These are phyloP conservation scores for Pseudocercospora cruenta DNA, from an alignment of 2,329 filamentous ascomycete genomes.

Conservation along the genomic window DNA sequence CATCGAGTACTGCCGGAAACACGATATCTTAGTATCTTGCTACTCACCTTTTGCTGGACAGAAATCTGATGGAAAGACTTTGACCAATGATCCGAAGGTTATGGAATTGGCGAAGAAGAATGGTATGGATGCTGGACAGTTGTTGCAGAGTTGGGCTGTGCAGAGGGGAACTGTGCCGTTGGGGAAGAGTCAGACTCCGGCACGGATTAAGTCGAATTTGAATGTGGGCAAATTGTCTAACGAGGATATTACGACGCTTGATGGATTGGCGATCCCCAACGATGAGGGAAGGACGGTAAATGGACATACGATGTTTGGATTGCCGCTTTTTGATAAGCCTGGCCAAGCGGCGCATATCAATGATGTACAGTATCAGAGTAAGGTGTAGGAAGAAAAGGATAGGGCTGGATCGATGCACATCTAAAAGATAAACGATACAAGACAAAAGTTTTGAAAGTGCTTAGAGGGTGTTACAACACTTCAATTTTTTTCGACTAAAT, in stretches of 20 bases:
- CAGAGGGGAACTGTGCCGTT: constrained; percentile 59
- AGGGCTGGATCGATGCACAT: too few species aligned
- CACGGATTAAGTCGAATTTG: constrained; percentile 47
- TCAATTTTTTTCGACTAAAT: too few species aligned
- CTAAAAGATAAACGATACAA: not conserved
- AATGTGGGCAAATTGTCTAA: constrained; percentile 38
- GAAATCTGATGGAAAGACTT: constrained; percentile 30
- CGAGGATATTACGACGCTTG: constrained; percentile 43
- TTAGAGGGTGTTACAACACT: too few species aligned
- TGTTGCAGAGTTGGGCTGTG: constrained; percentile 60
- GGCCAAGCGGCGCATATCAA: not conserved
- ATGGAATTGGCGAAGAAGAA: constrained; percentile 66
- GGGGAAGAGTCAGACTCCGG: constrained; percentile 59
- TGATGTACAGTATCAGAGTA: not conserved
- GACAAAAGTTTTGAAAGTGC: too few species aligned
- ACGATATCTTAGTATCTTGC: constrained; percentile 31
- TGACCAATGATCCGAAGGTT: constrained; percentile 61
- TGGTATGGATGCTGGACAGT: constrained; percentile 58
- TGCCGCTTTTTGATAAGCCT: constrained; percentile 23
- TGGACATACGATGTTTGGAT: constrained; percentile 10
- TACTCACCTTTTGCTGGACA: constrained; percentile 34
- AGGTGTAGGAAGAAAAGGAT: too few species aligned
- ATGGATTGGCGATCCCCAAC: constrained; percentile 42
- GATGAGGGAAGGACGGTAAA: constrained; percentile 28
- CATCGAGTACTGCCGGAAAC: constrained; percentile 25